Conservation (phyloP, 176 grass and related monocot genomes). For the Zoysia japonica region DNA sequence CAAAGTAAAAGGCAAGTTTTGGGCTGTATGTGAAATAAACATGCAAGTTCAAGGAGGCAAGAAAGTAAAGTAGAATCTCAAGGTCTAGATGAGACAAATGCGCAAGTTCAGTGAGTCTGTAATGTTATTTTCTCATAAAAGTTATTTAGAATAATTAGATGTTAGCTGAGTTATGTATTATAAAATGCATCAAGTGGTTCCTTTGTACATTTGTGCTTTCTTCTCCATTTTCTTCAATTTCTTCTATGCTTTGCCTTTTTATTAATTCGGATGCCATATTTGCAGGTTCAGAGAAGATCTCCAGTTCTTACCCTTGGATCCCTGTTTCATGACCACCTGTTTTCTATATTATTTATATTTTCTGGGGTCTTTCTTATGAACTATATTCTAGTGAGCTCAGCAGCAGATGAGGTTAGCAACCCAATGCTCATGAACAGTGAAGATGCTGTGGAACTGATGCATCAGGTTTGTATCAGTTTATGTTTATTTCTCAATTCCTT, state of each 20-base stretch:
- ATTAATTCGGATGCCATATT: constrained; percentile 28
- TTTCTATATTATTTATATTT: constrained; percentile 75
- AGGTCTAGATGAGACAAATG: background rate
- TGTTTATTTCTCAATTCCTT: background rate
- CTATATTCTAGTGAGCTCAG: constrained; percentile 75
- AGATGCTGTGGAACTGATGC: constrained; percentile 70
- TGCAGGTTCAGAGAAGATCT: constrained; percentile 66
- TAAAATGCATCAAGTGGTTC: background rate
- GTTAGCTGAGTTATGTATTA: background rate
- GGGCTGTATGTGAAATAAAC: too few relatives aligned
- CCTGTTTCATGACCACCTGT: constrained; percentile 87
- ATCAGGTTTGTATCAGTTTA: constrained; percentile 52
- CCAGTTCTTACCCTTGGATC: constrained; percentile 40
- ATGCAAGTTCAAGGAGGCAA: too few relatives aligned
- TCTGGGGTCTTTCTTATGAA: constrained; percentile 85
- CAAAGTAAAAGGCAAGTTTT: too few relatives aligned
- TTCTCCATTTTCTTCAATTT: background rate
- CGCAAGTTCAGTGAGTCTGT: background rate
- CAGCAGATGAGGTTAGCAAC: constrained; percentile 59
- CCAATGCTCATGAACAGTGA: constrained; percentile 46
- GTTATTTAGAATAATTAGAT: background rate
- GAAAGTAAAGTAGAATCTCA: background rate
- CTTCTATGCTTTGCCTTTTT: background rate
- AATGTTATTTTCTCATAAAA: background rate
- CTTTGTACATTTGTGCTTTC: background rate